Percentiles rank a stretch among this genome's conserved stretches.
Conservation (phyloP, 2,329 filamentous ascomycete species). For the Aaosphaeria pasadenensis region DNA sequence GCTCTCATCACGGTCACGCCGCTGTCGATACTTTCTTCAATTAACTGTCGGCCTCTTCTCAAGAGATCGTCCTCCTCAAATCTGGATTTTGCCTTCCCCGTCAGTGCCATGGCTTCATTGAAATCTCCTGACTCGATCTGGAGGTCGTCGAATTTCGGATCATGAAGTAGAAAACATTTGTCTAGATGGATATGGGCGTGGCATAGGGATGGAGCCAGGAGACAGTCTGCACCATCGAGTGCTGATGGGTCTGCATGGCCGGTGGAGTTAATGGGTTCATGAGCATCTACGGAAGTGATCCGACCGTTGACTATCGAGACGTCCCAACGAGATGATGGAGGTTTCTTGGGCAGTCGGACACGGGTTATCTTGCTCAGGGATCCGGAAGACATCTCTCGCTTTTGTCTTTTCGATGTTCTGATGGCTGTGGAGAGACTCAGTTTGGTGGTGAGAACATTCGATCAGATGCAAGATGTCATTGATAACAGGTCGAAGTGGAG, state of each 20-base stretch:
- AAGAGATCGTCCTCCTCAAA: constrained; percentile 64
- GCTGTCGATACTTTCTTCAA: constrained; percentile 61
- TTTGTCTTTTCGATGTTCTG: no score
- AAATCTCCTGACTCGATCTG: constrained; percentile 62
- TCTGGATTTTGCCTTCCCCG: constrained; percentile 58
- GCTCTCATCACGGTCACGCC: constrained; percentile 69
- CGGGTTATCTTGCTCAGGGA: constrained; percentile 26
- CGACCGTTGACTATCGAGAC: constrained; percentile 31
- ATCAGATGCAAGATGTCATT: no score
- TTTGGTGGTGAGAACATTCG: no score
- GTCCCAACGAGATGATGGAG: constrained; percentile 34
- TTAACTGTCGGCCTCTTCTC: constrained; percentile 61
- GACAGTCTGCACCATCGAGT: constrained; percentile 40
- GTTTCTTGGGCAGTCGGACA: constrained; percentile 33
- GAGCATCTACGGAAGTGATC: constrained; percentile 32
- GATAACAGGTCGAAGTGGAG: no score
- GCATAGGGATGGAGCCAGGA: constrained; percentile 58
- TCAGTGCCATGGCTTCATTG: constrained; percentile 61
- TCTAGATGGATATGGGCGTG: constrained; percentile 74
- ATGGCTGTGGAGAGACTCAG: no score
- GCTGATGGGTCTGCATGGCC: constrained; percentile 19
- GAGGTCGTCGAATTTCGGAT: constrained; percentile 59
- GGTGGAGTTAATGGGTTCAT: constrained; percentile 12
- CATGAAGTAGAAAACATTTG: constrained; percentile 60
- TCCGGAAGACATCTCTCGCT: constrained; percentile 2